Conservation (phyloP, 2,329 filamentous ascomycete genomes). For the Colletotrichum aenigma region DNA sequence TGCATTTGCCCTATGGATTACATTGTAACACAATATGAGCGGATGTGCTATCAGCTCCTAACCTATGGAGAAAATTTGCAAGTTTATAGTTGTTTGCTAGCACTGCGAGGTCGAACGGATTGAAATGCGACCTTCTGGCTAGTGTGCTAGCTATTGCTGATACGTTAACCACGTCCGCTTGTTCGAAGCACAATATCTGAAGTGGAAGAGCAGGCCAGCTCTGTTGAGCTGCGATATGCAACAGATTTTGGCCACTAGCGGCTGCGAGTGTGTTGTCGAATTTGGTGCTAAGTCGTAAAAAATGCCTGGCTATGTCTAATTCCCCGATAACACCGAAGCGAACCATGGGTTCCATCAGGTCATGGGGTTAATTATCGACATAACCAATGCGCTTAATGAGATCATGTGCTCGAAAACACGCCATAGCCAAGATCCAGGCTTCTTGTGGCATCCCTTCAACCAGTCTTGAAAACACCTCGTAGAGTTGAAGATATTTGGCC, state of each 20-base stretch:
- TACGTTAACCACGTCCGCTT: background rate
- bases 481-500: background rate
- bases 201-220: background rate
- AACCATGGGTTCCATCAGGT: background rate
- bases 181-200: background rate
- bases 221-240: background rate
- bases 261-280: background rate
- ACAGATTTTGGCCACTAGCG: background rate
- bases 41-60: background rate
- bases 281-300: background rate
- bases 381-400: background rate
- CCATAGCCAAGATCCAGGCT: background rate
- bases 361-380: background rate
- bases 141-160: rapidly evolving
- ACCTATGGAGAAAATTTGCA: rapidly evolving
- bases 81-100: background rate
- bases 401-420: background rate
- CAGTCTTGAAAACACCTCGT: background rate
- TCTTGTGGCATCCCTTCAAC: background rate
- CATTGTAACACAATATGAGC: background rate
- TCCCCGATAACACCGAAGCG: background rate
- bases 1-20: background rate
- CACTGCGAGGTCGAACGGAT: background rate
- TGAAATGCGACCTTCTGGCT: background rate
- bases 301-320: background rate